phyloP scores from a whole-genome alignment of 768 basidiomycete genomes.

The Tephrocybe sp. region DNA sequence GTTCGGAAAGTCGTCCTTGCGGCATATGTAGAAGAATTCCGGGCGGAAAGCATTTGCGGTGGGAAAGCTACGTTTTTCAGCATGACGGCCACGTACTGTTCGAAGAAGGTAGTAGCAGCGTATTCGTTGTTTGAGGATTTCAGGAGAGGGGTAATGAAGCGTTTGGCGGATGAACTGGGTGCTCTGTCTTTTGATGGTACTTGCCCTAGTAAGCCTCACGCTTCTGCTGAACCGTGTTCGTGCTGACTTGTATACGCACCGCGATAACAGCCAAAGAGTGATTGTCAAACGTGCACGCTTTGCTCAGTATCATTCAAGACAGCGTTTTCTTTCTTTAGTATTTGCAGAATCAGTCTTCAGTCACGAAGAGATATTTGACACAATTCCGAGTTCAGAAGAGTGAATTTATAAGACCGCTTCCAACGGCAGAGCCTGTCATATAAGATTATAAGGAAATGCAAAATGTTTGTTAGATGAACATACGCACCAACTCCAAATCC shows the following conservation, averaged over 20 bases:
- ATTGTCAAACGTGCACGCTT: neutral
- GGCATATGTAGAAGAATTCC: constrained; percentile 6
- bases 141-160: neutral
- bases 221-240: neutral
- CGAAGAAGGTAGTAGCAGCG: neutral
- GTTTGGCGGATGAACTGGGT: constrained; percentile 5
- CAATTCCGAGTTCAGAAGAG: constrained; percentile 39
- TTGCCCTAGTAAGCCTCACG: constrained; percentile 6
- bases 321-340: too few relatives aligned
- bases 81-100: constrained; percentile 6
- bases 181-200: constrained; percentile 11
- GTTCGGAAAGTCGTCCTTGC: neutral
- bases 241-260: too few relatives aligned
- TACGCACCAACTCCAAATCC: constrained; percentile 70
- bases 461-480: neutral
- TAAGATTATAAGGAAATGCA: too few relatives aligned
- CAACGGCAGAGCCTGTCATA: constrained; percentile 41
- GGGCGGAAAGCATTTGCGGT: constrained; percentile 12
- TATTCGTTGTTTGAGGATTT: constrained; percentile 5
- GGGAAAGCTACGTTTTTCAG: constrained; percentile 7
- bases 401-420: constrained; percentile 44
- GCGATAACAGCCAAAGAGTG: neutral
- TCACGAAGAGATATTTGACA: too few relatives aligned
- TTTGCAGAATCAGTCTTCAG: too few relatives aligned
- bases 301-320: neutral